Evolutionary conservation across 345 rosid genomes (phyloP), one percentile per base, ranked within the genome.

Genomic region (Hypericum perforatum): DNA sequence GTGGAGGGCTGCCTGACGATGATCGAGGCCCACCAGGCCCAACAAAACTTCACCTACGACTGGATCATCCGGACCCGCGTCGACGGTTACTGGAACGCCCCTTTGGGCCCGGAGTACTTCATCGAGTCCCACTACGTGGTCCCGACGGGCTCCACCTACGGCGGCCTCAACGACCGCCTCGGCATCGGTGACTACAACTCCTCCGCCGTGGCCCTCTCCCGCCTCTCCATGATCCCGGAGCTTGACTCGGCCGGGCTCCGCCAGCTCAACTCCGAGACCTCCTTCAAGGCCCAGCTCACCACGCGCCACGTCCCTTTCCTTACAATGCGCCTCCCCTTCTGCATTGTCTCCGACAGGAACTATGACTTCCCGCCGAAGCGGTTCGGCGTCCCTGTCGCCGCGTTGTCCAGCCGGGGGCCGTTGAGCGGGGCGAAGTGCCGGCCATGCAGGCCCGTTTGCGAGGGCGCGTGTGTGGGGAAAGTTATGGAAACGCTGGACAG

Each of bases 51-150:
- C 77, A 77, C 65, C 0, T 92, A 88, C 62, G 89, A 88, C 49
- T 92, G 98, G 98, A 77, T 88, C 51, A 60, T 92, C 65, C 89
- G 98, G 6, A 81, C 98, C 60, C 95, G 94, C 6, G 97, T 92
- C 0, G 98, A 92, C 49, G 83, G 94, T 6, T 92, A 71, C 71
- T 92, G 98, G 98, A 60, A 66, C 45, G 85, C 81, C 15, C 81
- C 89, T 0, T 60, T 92, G 0, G 62, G 58, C 13, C 89, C 98
- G 3, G 54, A 63, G 16, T 63, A 74, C 57, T 92, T 88, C 63
- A 48, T 77, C 39, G 72, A 81, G 7, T 84, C 82, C 52, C 63
- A 48, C 0, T 92, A 92, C 63, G 8, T 78, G 40, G 81, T 92
- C 74, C 98, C 98, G 0, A 69, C 78, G 0, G 98, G 98, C 16